Conservation (phyloP, 176 grass and related monocot genomes). For the Triticum monococcum region DNA sequence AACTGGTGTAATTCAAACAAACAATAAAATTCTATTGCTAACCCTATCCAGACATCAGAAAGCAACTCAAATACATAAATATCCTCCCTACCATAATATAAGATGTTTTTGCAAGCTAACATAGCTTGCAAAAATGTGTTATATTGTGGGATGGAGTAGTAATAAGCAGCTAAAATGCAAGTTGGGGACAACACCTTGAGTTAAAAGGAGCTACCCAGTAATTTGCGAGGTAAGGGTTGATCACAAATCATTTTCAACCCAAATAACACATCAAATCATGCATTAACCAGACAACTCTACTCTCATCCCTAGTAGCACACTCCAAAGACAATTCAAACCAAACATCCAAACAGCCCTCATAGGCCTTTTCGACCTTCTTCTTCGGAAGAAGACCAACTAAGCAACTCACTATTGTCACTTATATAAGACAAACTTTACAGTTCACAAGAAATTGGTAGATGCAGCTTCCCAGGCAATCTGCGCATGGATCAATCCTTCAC, state of each 20-base stretch:
- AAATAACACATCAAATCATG: background rate
- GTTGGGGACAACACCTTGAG: background rate
- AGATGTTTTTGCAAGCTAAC: no score
- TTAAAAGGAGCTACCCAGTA: background rate
- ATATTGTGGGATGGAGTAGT: no score
- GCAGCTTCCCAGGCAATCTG: no score
- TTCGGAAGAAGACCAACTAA: background rate
- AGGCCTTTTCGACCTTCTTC: background rate
- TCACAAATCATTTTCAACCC: background rate
- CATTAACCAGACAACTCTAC: background rate
- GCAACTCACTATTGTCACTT: background rate
- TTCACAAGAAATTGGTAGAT: no score
- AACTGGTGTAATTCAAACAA: background rate
- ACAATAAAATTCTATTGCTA: background rate
- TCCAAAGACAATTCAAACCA: background rate
- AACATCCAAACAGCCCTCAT: background rate
- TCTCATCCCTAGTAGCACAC: background rate
- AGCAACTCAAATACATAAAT: background rate
- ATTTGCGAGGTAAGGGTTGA: background rate
- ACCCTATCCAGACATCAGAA: background rate
- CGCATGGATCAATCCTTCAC: background rate
- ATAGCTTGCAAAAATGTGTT: no score
- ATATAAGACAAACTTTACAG: background rate
- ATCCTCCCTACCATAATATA: no score
- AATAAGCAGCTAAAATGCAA: background rate